These are phyloP conservation scores for Neospermospora avenae DNA, from an alignment of 2,329 filamentous ascomycete species.

Conservation along the genomic window DNA sequence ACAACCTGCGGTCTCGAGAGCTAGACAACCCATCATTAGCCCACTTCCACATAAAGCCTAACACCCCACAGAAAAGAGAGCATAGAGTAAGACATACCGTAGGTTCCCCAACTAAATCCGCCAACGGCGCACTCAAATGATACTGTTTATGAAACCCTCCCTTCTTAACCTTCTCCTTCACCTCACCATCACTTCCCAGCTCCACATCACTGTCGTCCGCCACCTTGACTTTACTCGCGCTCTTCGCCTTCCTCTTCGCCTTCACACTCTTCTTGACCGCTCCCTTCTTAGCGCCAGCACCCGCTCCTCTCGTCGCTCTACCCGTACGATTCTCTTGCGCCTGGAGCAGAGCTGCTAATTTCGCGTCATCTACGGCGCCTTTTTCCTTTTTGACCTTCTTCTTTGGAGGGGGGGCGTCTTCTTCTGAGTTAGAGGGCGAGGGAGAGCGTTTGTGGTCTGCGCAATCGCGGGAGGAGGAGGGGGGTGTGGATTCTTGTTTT, in stretches of 20 bases:
- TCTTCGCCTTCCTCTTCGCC: slow-evolving; percentile 56
- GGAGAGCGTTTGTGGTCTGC: slow-evolving; percentile 11
- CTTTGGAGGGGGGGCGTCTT: slow-evolving; percentile 38
- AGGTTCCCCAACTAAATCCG: slow-evolving; percentile 66
- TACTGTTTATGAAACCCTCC: slow-evolving; percentile 91
- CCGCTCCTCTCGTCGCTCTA: slow-evolving; percentile 73
- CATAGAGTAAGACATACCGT: slow-evolving; percentile 47
- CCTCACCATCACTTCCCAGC: slow-evolving; percentile 54
- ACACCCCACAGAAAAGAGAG: neutral
- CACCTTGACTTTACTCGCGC: slow-evolving; percentile 67
- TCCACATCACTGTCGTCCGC: slow-evolving; percentile 79
- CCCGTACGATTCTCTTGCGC: slow-evolving; percentile 79
- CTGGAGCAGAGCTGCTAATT: slow-evolving; percentile 82
- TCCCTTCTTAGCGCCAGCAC: slow-evolving; percentile 48
- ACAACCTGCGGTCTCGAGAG: slow-evolving; percentile 93
- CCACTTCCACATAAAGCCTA: neutral
- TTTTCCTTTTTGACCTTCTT: slow-evolving; percentile 63
- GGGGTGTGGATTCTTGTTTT: slow-evolving; percentile 22
- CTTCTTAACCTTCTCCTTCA: slow-evolving; percentile 66
- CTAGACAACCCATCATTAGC: slow-evolving; percentile 42
- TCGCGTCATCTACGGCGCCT: slow-evolving; percentile 71
- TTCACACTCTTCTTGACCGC: slow-evolving; percentile 13
- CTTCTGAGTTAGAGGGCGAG: slow-evolving; percentile 32
- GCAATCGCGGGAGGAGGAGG: slow-evolving; percentile 10
- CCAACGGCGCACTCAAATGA: slow-evolving; percentile 66